Base-by-base conservation (phyloP, 129 eudicot species). In the Lactuca sativa region DNA sequence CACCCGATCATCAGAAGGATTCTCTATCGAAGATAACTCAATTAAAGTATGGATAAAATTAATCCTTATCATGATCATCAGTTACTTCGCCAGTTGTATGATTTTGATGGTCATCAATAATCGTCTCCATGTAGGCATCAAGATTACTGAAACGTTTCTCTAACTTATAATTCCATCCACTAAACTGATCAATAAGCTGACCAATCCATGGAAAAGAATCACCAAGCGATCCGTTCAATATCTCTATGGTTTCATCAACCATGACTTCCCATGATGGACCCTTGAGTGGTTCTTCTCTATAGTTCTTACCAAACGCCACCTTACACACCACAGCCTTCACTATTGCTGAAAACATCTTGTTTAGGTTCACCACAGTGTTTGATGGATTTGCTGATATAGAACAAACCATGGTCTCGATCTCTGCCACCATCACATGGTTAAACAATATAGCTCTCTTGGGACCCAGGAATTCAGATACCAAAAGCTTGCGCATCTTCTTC, bases 401-500 rank as follows among this genome's bases (percentile, higher is more conserved):
- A 2, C 48, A 4, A 11, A 78, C 18, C 77, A 78, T 6, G 6
- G 67, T 56, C n/a, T 14, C 32, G 2, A 71, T 44, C 58, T 71
- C 73, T 4, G 55, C 69, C 14, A 63, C 68, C 49, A 76, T 37
- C 7, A 71, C 59, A 31, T 68, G 54, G 21, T 47, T 13, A 44
- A 71, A 78, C 4, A 73, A 70, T 5, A 56, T 68, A 4, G 70
- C 80, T 48, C 74, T 58, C 16, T 75, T 58, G 12, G 32, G 41
- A 12, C 73, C 68, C 32, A 76, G 65, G 18, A 81, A 64, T 32
- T 76, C 74, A 3, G 62, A 9, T 5, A 74, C 67, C 34, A 64
- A 43, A 43, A 81, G 53, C 60, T 81, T 77, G 9, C 85, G 73
- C 37, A 67, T 63, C 52, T 81, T 76, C 48, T 58, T 56, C 79